Evolutionary conservation across 495 filamentous ascomycete species (phyloP).

Genomic region (Tuber brumale): DNA sequence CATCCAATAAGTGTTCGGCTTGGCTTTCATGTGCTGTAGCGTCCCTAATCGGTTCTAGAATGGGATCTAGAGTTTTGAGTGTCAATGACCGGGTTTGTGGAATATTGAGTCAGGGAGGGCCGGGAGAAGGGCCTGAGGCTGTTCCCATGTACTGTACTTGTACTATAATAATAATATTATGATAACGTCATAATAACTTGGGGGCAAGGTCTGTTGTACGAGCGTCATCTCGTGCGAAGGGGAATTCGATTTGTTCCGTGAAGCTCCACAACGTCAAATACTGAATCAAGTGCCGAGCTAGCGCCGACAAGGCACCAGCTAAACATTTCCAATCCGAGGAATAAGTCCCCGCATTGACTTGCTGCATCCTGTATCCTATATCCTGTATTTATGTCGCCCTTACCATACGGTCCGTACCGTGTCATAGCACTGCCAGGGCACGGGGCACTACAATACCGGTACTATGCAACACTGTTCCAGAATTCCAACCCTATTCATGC

Average conservation of each 20-base stretch:
- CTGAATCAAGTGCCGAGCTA: neutral
- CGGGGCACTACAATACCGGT: neutral
- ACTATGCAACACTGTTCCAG: neutral
- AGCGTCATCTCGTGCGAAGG: neutral
- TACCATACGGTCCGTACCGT: neutral
- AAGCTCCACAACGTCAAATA: neutral
- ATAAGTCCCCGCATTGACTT: neutral
- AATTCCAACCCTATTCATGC: neutral
- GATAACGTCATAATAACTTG: neutral
- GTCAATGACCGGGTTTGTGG: neutral
- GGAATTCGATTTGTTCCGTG: neutral
- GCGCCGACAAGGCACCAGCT: neutral
- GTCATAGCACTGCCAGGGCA: neutral
- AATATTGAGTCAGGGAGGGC: neutral
- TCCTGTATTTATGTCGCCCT: neutral
- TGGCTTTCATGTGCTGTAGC: neutral
- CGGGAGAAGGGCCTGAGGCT: neutral
- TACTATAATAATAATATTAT: neutral
- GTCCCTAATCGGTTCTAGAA: neutral
- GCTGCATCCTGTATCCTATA: neutral
- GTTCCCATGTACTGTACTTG: neutral
- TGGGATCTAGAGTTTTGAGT: neutral
- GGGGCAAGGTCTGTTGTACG: neutral
- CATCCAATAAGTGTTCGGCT: neutral
- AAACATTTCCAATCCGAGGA: too few species aligned